Percentiles rank a stretch among this genome's conserved stretches.
These are phyloP conservation scores for Calamus simplicifolius DNA, from an alignment of 176 grass and related monocot genomes.

Conservation along the genomic window DNA sequence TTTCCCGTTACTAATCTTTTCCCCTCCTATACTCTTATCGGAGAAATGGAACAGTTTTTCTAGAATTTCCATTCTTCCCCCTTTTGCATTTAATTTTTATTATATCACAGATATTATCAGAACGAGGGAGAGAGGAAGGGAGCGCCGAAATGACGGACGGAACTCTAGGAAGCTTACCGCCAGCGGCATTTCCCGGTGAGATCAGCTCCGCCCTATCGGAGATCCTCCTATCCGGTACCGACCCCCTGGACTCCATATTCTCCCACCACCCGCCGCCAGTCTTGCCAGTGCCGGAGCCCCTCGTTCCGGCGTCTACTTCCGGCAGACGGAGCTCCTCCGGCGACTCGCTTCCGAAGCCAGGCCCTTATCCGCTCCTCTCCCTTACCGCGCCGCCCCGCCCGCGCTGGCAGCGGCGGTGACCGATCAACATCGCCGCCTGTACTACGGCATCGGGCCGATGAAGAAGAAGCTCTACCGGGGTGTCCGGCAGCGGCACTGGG, in stretches of 20 bases:
- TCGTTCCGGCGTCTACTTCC: slow-evolving; percentile 84
- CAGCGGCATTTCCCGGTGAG: slow-evolving; percentile 22
- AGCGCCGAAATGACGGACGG: slow-evolving; percentile 1
- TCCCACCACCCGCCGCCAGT: slow-evolving; percentile 49
- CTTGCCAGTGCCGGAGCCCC: slow-evolving; percentile 8
- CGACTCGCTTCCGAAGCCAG: slow-evolving; percentile 28
- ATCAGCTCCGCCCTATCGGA: slow-evolving; percentile 46
- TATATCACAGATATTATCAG: neutral
- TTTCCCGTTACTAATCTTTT: neutral
- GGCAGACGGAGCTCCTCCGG: slow-evolving; percentile 72
- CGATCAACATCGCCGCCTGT: neutral
- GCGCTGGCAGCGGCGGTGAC: too few species aligned
- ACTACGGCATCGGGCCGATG: neutral
- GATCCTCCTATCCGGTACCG: slow-evolving; percentile 51
- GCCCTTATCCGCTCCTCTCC: neutral
- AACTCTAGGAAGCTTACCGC: neutral
- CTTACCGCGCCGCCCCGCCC: too few species aligned
- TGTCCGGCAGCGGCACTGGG: slow-evolving; percentile 91
- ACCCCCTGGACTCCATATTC: slow-evolving; percentile 72
- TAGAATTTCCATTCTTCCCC: neutral
- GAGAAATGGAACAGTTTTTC: too few species aligned
- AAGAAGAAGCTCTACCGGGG: slow-evolving; percentile 71
- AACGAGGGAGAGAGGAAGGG: neutral
- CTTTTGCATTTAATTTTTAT: neutral
- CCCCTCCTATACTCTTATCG: neutral